phyloP scores from a whole-genome alignment of 108 stramenopile species.

The Fistulifera pelliculosa region DNA sequence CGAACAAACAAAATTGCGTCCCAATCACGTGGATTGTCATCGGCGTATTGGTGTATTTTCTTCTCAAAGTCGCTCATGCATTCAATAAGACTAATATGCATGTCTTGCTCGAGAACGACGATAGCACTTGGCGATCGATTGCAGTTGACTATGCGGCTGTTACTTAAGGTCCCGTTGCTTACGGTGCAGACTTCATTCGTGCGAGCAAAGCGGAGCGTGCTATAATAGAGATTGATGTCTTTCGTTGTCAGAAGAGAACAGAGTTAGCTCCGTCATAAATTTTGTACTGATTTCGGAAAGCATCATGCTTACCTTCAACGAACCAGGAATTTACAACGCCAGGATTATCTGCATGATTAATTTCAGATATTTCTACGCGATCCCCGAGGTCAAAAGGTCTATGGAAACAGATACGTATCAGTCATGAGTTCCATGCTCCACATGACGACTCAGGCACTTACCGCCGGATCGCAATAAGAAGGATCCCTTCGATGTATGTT shows the following conservation, averaged over 20 bases:
- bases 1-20: constrained; percentile 42
- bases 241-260: constrained; percentile 3
- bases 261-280: background rate
- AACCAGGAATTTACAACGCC: constrained; percentile 49
- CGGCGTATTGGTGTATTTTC: constrained; percentile 40
- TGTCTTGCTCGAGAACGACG: constrained; percentile 25
- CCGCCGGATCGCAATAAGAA: constrained; percentile 9
- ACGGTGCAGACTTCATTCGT: constrained; percentile 70
- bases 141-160: constrained; percentile 60
- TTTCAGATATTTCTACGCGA: constrained; percentile 52
- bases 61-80: constrained; percentile 48
- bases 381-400: constrained; percentile 75
- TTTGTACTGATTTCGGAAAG: too few relatives aligned
- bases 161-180: constrained; percentile 51
- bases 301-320: constrained; percentile 57
- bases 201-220: constrained; percentile 47
- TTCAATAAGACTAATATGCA: constrained; percentile 29
- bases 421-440: too few relatives aligned
- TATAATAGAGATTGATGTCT: constrained; percentile 58
- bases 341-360: constrained; percentile 7
- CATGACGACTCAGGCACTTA: too few relatives aligned
- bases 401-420: too few relatives aligned
- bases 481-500: constrained; percentile 20
- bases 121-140: constrained; percentile 52
- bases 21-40: constrained; percentile 56